A percentile compares a stretch with the other conserved stretches of the same genome.
Conservation (phyloP, 805 yeast species). For the Teunomyces cretensis region DNA sequence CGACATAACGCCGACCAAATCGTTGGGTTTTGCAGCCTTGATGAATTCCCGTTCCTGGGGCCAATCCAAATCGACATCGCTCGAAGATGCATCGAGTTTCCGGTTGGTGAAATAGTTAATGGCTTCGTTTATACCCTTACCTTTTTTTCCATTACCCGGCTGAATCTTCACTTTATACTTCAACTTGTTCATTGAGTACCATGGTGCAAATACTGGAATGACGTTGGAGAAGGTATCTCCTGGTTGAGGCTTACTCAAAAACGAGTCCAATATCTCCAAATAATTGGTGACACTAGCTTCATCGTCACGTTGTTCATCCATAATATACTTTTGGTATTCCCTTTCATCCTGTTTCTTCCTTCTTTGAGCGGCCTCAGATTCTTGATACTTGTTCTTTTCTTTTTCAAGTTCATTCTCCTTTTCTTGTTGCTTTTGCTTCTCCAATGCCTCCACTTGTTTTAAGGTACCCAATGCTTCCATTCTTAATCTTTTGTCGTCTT, state of each 20-base stretch:
- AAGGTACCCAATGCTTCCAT: slow-evolving; percentile 84
- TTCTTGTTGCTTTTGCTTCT: slow-evolving; percentile 19
- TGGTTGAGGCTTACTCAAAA: slow-evolving; percentile 44
- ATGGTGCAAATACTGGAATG: slow-evolving; percentile 90
- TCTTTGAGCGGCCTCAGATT: slow-evolving; percentile 39
- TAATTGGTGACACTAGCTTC: slow-evolving; percentile 31
- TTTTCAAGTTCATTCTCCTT: slow-evolving; percentile 19
- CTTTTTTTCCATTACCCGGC: slow-evolving; percentile 81
- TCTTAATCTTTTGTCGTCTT: slow-evolving; percentile 72
- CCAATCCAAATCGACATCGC: slow-evolving; percentile 65
- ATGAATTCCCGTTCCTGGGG: slow-evolving; percentile 60
- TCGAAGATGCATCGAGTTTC: slow-evolving; percentile 44
- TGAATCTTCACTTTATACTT: slow-evolving; percentile 82
- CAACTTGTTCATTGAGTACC: slow-evolving; percentile 72
- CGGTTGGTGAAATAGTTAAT: slow-evolving; percentile 53
- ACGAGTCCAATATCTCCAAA: slow-evolving; percentile 45
- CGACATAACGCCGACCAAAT: slow-evolving; percentile 64
- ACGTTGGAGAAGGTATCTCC: slow-evolving; percentile 59
- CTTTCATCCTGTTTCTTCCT: slow-evolving; percentile 46
- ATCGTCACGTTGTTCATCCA: slow-evolving; percentile 30
- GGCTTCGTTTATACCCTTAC: slow-evolving; percentile 76
- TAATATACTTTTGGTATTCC: slow-evolving; percentile 44
- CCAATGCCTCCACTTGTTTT: slow-evolving; percentile 48
- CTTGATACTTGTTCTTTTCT: slow-evolving; percentile 28
- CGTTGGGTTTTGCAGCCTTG: slow-evolving; percentile 58